Evolutionary conservation across 495 filamentous ascomycete species (phyloP).

Genomic region (Xylaria scruposa): DNA sequence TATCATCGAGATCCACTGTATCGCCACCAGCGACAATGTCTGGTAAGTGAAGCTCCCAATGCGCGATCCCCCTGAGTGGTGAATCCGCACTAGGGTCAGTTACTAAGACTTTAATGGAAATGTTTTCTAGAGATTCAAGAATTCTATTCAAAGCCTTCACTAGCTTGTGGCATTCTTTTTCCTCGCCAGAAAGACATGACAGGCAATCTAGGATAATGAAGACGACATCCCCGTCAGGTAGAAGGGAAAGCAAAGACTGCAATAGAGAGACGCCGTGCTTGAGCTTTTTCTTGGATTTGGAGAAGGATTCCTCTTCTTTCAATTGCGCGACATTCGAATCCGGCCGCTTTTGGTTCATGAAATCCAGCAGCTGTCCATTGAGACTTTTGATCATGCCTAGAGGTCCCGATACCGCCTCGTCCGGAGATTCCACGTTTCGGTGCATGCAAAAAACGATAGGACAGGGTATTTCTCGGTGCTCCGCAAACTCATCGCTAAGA

Average conservation of each 20-base stretch:
- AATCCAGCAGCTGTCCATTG: neutral
- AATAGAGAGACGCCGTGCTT: neutral
- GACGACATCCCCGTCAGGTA: neutral
- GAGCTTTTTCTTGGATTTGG: neutral
- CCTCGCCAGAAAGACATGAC: neutral
- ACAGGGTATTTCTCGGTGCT: neutral
- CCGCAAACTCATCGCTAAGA: neutral
- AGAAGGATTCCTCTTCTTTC: neutral
- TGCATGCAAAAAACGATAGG: neutral
- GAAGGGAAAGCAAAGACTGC: neutral
- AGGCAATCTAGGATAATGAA: neutral
- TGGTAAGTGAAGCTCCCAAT: neutral
- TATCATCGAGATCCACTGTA: neutral
- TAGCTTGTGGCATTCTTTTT: neutral
- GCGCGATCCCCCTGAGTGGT: neutral
- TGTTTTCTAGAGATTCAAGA: neutral
- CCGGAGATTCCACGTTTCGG: neutral
- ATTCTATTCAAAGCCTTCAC: neutral
- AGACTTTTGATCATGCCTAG: constrained; percentile 3
- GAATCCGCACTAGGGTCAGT: neutral
- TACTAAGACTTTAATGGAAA: neutral
- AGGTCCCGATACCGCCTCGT: neutral
- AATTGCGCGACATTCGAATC: neutral
- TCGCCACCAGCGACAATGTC: neutral
- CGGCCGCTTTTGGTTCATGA: neutral